Percentiles rank a stretch among this genome's conserved stretches.
Evolutionary conservation across 768 basidiomycete genomes (phyloP).

Genomic region (Amanita fuliginea): DNA sequence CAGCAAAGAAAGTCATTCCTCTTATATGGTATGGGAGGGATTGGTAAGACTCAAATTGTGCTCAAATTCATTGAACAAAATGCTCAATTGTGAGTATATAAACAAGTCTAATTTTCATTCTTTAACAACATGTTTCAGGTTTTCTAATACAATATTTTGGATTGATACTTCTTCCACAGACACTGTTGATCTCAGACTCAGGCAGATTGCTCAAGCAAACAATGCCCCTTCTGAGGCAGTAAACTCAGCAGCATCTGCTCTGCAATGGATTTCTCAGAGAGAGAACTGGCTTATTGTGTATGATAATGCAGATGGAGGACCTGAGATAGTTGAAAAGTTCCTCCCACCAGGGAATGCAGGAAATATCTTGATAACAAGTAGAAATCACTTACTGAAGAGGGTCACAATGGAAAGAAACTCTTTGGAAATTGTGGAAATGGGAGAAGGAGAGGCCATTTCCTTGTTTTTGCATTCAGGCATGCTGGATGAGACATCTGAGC

Average conservation of each 20-base stretch:
- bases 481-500: not conserved
- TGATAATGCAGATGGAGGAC: constrained; percentile 12
- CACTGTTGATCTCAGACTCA: constrained; percentile 6
- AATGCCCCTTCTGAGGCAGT: not conserved
- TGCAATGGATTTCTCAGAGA: constrained; percentile 9
- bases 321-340: constrained; percentile 5
- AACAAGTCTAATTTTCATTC: not conserved
- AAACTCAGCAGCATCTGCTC: not conserved
- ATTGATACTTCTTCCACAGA: constrained; percentile 12
- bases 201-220: constrained; percentile 7
- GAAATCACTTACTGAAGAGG: constrained; percentile 6
- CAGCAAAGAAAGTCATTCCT: constrained; percentile 7
- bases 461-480: constrained; percentile 10
- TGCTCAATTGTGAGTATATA: too few species aligned
- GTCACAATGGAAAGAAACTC: not conserved
- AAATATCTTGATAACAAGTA: constrained; percentile 12
- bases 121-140: constrained; percentile 6
- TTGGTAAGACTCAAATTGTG: constrained; percentile 6
- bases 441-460: constrained; percentile 9
- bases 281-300: constrained; percentile 11
- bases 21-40: constrained; percentile 12
- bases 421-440: constrained; percentile 9
- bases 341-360: constrained; percentile 3
- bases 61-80: constrained; percentile 1
- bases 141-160: constrained; percentile 12